Evolutionary conservation across 352 stramenopile species (phyloP).

Genomic region (Globisporangium lucens): DNA sequence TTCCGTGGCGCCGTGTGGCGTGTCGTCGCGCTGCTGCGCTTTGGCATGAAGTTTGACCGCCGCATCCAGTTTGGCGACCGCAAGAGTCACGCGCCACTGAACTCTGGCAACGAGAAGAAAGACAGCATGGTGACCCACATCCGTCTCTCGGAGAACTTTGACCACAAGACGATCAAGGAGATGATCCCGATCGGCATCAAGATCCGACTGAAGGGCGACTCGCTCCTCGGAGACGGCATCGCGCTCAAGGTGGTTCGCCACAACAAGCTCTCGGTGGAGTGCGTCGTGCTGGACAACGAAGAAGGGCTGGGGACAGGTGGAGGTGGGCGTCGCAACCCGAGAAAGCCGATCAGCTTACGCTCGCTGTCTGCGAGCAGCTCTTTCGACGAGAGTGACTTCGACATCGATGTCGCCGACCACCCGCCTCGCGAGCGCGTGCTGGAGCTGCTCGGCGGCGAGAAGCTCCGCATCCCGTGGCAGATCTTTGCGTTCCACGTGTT

Average conservation of each 20-base stretch:
- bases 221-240: constrained; percentile 68
- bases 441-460: constrained; percentile 82
- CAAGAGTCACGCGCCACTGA: constrained; percentile 29
- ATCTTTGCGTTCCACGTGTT: constrained; percentile 72
- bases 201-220: constrained; percentile 73
- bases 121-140: constrained; percentile 72
- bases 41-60: constrained; percentile 86
- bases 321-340: background rate
- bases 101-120: constrained; percentile 26
- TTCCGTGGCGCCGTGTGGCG: constrained; percentile 85
- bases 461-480: constrained; percentile 72
- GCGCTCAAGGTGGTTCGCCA: constrained; percentile 79
- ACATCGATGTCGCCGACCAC: constrained; percentile 14
- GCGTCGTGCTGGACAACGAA: constrained; percentile 66
- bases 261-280: constrained; percentile 84
- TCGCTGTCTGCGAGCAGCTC: constrained; percentile 37
- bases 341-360: constrained; percentile 20
- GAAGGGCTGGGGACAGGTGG: constrained; percentile 8
- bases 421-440: constrained; percentile 51
- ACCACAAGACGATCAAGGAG: constrained; percentile 89
- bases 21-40: constrained; percentile 82
- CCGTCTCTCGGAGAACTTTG: constrained; percentile 84
- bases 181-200: constrained; percentile 87
- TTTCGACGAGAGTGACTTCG: constrained; percentile 34
- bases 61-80: constrained; percentile 75